Evolutionary conservation across 1,284 basidiomycete species (phyloP).

Genomic region (Puccinia triticina): DNA sequence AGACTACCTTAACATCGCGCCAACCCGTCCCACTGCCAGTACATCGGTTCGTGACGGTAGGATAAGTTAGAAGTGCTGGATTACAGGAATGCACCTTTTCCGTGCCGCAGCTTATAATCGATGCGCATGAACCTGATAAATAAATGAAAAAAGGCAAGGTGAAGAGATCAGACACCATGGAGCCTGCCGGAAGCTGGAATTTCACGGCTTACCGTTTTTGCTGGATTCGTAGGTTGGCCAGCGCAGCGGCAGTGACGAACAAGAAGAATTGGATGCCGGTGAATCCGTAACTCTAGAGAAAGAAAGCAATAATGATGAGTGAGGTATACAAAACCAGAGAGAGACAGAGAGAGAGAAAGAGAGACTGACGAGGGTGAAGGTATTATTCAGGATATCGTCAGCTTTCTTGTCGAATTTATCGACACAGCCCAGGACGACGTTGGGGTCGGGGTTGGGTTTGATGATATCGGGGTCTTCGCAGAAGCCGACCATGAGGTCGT

Average conservation of each 20-base stretch:
- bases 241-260: slow-evolving; percentile 28
- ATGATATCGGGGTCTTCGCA: slow-evolving; percentile 43
- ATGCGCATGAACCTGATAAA: slow-evolving; percentile 46
- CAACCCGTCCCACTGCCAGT: too few relatives aligned
- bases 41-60: neutral
- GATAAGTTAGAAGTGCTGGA: neutral
- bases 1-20: neutral
- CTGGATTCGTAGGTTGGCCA: slow-evolving; percentile 48
- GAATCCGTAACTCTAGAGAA: slow-evolving; percentile 43
- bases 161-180: neutral
- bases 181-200: neutral
- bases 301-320: too few relatives aligned
- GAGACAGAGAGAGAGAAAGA: neutral
- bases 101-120: slow-evolving; percentile 47
- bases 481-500: slow-evolving; percentile 23
- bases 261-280: slow-evolving; percentile 41
- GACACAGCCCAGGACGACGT: slow-evolving; percentile 43
- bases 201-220: slow-evolving; percentile 35
- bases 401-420: slow-evolving; percentile 39
- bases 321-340: neutral
- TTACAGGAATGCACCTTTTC: slow-evolving; percentile 40
- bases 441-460: slow-evolving; percentile 37
- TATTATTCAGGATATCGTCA: slow-evolving; percentile 49
- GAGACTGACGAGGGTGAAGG: slow-evolving; percentile 43
- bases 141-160: neutral